These are phyloP conservation scores for Psophocarpus tetragonolobus DNA, from an alignment of 306 rosid species.

Conservation along the genomic window DNA sequence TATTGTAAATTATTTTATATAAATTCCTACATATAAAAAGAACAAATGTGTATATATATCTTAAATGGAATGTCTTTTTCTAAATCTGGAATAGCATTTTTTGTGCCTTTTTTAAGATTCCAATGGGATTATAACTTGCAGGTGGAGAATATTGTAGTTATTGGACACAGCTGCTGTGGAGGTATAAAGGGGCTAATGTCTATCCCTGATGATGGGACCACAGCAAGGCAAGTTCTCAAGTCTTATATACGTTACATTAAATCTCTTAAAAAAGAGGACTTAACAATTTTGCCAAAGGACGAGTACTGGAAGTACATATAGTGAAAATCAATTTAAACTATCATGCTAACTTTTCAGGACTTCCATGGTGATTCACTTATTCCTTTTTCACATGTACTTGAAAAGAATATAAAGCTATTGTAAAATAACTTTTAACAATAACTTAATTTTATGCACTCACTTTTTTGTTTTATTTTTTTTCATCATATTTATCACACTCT, in stretches of 20 bases:
- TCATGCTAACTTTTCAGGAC: slow-evolving; percentile 24
- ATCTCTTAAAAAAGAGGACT: neutral
- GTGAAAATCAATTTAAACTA: neutral
- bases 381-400: neutral
- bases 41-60: too few relatives aligned
- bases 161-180: slow-evolving; percentile 96
- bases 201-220: slow-evolving; percentile 84
- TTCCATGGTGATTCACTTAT: slow-evolving; percentile 22
- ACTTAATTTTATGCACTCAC: neutral
- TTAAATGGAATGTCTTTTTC: too few relatives aligned
- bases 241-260: neutral
- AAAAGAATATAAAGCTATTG: neutral
- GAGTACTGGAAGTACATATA: neutral
- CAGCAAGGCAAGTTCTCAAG: slow-evolving; percentile 59
- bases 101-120: neutral
- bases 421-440: neutral
- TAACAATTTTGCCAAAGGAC: neutral
- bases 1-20: too few relatives aligned
- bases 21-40: too few relatives aligned
- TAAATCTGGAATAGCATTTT: slow-evolving; percentile 3
- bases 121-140: slow-evolving; percentile 37
- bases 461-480: neutral
- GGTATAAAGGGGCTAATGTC: slow-evolving; percentile 99
- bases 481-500: neutral
- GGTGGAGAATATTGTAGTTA: slow-evolving; percentile 94